A percentile compares a stretch with the other conserved stretches of the same genome.
Evolutionary conservation across 2,329 filamentous ascomycete species (phyloP).

Genomic region (Pezicula neosporulosa): DNA sequence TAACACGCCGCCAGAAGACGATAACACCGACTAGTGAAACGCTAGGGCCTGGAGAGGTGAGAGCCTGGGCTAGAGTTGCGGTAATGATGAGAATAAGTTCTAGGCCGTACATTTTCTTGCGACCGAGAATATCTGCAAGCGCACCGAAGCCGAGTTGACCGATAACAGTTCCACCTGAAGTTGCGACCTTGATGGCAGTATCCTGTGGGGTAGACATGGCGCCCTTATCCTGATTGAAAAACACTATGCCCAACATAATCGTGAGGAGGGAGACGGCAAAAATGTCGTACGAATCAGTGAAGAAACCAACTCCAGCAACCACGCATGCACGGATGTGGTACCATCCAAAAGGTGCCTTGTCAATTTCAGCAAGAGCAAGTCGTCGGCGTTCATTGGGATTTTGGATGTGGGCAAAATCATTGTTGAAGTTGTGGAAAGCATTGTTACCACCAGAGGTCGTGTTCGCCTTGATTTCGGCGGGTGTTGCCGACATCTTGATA

Average conservation of each 20-base stretch:
- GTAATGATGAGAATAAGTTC: conserved; percentile 78
- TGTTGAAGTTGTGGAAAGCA: conserved; percentile 76
- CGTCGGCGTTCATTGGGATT: conserved; percentile 77
- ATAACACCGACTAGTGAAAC: conserved; percentile 53
- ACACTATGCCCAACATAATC: conserved; percentile 18
- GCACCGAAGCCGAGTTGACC: conserved; percentile 77
- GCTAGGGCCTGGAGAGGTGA: conserved; percentile 60
- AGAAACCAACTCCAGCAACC: conserved; percentile 56
- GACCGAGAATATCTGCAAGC: conserved; percentile 71
- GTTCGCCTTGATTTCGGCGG: conserved; percentile 10
- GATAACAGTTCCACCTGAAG: conserved; percentile 76
- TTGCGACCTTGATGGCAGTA: conserved; percentile 80
- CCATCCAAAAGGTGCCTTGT: conserved; percentile 80
- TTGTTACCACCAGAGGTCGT: conserved; percentile 61
- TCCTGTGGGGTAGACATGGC: conserved; percentile 64
- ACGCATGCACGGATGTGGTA: conserved; percentile 71
- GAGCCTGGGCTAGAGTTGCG: conserved; percentile 67
- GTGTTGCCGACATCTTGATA: neutral
- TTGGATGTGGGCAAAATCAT: conserved; percentile 61
- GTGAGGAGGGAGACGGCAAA: conserved; percentile 10
- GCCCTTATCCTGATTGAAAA: conserved; percentile 31
- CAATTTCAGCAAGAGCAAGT: conserved; percentile 76
- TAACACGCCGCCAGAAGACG: conserved; percentile 78
- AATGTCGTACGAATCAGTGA: conserved; percentile 83
- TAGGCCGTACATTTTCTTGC: conserved; percentile 74